These are phyloP conservation scores for Linnemannia hyalina DNA, from an alignment of 192 early-diverging fungal genomes.

Conservation along the genomic window DNA sequence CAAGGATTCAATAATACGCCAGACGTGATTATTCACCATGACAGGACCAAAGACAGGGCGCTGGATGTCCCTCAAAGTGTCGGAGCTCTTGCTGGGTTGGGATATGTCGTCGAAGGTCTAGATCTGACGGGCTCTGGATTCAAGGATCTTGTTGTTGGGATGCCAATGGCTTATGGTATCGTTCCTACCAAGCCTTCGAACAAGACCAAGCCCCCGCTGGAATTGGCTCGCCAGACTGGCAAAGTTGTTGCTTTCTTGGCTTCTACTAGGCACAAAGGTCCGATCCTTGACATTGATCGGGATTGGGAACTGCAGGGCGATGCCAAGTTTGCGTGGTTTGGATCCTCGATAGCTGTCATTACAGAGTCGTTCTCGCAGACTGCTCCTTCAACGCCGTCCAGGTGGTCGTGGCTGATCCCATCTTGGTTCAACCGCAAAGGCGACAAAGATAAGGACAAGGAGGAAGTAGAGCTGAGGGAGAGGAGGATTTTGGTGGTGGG, in stretches of 20 bases:
- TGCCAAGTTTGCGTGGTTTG: constrained; percentile 40
- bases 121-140: constrained; percentile 76
- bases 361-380: background rate
- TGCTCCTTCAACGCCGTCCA: background rate
- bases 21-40: constrained; percentile 60
- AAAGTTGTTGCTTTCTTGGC: constrained; percentile 37
- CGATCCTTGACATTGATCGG: constrained; percentile 28
- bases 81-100: constrained; percentile 54
- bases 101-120: constrained; percentile 62
- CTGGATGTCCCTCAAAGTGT: background rate
- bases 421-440: background rate
- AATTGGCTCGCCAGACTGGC: constrained; percentile 26
- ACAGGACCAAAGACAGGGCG: constrained; percentile 10
- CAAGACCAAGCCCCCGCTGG: background rate
- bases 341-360: constrained; percentile 22
- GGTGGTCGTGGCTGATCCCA: background rate
- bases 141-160: constrained; percentile 76
- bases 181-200: constrained; percentile 8
- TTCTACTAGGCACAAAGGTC: constrained; percentile 7
- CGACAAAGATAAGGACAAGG: background rate
- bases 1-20: constrained; percentile 62
- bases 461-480: background rate
- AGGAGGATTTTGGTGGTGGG: constrained; percentile 39
- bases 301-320: constrained; percentile 47
- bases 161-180: constrained; percentile 60